Evolutionary conservation across 257 asterid species (phyloP).

Genomic region (Nicotiana noctiflora): DNA sequence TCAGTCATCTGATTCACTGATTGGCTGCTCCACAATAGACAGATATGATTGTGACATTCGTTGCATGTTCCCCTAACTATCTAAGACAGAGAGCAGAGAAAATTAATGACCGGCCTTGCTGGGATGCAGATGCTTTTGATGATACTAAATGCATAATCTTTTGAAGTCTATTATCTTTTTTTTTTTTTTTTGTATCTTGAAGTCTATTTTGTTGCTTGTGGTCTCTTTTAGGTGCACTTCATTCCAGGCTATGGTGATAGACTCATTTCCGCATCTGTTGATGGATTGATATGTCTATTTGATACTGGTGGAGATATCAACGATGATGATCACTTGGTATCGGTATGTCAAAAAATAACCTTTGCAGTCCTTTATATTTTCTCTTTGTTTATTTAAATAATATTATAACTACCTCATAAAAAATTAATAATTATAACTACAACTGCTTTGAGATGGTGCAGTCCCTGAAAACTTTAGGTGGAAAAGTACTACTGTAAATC

Average conservation of each 20-base stretch:
- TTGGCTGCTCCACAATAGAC: not conserved
- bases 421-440: not conserved
- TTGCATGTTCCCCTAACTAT: not conserved
- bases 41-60: not conserved
- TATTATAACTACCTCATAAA: not conserved
- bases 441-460: not conserved
- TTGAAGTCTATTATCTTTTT: not conserved
- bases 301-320: slow-evolving; percentile 79
- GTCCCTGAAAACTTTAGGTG: not conserved
- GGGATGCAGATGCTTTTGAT: not conserved
- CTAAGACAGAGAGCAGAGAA: not conserved
- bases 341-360: slow-evolving; percentile 42
- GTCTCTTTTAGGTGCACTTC: slow-evolving; percentile 64
- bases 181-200: slow-evolving; percentile 5
- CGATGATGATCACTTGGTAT: slow-evolving; percentile 78
- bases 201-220: not conserved
- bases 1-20: not conserved
- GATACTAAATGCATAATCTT: not conserved
- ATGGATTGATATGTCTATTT: slow-evolving; percentile 90
- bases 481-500: not conserved
- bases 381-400: not conserved
- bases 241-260: slow-evolving; percentile 70
- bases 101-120: not conserved
- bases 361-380: not conserved
- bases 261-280: slow-evolving; percentile 88